Percentiles rank a stretch among this genome's conserved stretches.
phyloP scores from a whole-genome alignment of 2,329 filamentous ascomycete species.

The Aplosporella prunicola region DNA sequence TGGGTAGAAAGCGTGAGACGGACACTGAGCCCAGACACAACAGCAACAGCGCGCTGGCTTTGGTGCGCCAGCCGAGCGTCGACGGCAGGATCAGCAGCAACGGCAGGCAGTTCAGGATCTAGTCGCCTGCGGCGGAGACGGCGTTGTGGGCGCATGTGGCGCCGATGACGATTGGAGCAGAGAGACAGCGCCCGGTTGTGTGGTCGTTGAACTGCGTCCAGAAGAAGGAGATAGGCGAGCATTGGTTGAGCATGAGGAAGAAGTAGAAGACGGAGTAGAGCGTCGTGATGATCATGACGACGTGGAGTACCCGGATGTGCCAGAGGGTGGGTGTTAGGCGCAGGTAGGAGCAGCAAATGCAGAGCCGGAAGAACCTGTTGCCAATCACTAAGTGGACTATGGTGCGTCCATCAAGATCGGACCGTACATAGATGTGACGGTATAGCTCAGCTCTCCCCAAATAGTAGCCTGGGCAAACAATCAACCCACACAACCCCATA shows the following conservation, averaged over 20 bases:
- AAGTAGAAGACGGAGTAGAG: slow-evolving; percentile 7
- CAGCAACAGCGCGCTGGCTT: slow-evolving; percentile 3
- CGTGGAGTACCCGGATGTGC: slow-evolving; percentile 6
- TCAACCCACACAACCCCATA: too few species aligned
- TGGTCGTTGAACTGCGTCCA: slow-evolving; percentile 3
- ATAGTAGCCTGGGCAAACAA: background rate
- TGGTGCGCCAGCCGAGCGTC: slow-evolving; percentile 1
- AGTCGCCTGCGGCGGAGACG: slow-evolving; percentile 2
- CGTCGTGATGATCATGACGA: slow-evolving; percentile 1
- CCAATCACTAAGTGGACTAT: background rate
- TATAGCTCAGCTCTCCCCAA: slow-evolving; percentile 1
- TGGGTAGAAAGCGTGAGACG: background rate
- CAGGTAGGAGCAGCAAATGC: slow-evolving; percentile 6
- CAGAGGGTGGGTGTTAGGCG: slow-evolving; percentile 5
- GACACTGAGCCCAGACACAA: slow-evolving; percentile 5
- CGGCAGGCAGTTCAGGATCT: background rate
- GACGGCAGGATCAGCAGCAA: slow-evolving; percentile 5
- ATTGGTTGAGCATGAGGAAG: slow-evolving; percentile 7
- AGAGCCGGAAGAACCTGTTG: slow-evolving; percentile 5
- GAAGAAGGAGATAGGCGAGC: slow-evolving; percentile 3
- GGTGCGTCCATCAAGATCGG: background rate
- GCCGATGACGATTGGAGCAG: background rate
- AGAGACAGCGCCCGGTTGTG: slow-evolving; percentile 2
- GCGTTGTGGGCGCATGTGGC: slow-evolving; percentile 5
- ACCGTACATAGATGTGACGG: slow-evolving; percentile 1